Evolutionary conservation across 2,329 filamentous ascomycete species (phyloP), one percentile per base, ranked within the genome.

Genomic region (Zalaria sp.): DNA sequence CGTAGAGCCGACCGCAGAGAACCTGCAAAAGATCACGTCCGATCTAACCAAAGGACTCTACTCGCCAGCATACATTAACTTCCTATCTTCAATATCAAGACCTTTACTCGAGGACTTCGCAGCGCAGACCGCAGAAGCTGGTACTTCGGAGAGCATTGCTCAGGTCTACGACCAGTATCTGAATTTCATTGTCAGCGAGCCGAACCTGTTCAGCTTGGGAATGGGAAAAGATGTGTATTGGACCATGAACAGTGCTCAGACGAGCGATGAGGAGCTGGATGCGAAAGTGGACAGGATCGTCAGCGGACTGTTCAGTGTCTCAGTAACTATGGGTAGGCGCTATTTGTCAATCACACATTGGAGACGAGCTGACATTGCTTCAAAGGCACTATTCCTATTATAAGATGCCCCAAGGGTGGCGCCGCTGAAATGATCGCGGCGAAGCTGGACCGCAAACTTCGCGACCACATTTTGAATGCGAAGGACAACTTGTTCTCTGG

Each of bases 121-220:
- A 4, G 73, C 83, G 10, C 80, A 94, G 58, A 93, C 89, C 7
- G 88, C 86, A 4, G 68, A 82, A 27, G 79, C 86, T 8, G 84
- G 81, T 26, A 94, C 87, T 0, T 79, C 89, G 4, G 89, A 96
- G 52, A 79, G 83, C 53, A 88, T 98, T 47, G 80, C 88, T 2
- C 88, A 95, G 55, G 76, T 98, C 5, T 98, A 81, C 53, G 91
- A 98, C 58, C 91, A 98, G 59, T 96, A 96, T 57, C 71, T 98
- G 41, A 96, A 98, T 63, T 98, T 96, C 56, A 83, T 96, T 48
- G 89, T 96, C 35, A 84, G 84, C 29, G 91, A 98, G 59, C 88
- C 89, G 4, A 89, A 96, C 58, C 70, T 98, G 4, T 98, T 98
- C 65, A 94, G 84, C 56, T 67, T 98, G 47, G 88, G 88, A 6